Percentiles rank a stretch among this genome's conserved stretches.
Evolutionary conservation across 306 rosid genomes (phyloP).

Genomic region (Cucumis sativus): DNA sequence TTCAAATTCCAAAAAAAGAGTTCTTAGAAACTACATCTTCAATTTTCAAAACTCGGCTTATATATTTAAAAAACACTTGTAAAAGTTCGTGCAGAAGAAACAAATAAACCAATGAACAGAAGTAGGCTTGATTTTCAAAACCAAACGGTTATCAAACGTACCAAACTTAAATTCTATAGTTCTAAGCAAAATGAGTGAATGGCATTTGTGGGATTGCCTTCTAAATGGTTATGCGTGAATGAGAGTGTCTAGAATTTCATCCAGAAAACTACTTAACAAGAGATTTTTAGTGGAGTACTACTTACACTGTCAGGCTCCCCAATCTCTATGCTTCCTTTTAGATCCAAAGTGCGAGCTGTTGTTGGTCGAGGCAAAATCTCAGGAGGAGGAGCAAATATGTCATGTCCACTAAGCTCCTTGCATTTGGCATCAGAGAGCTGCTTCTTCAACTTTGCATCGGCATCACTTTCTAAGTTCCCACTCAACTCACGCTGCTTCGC

Average conservation of each 20-base stretch:
- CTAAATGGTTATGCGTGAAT: not conserved
- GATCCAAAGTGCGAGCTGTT: slow-evolving; percentile 60
- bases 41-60: not conserved
- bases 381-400: slow-evolving; percentile 95
- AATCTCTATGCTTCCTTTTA: slow-evolving; percentile 74
- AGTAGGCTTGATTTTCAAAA: not conserved
- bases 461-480: slow-evolving; percentile 79
- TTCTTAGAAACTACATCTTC: not conserved
- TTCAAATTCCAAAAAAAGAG: not conserved
- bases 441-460: slow-evolving; percentile 56
- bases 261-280: not conserved
- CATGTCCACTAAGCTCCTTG: slow-evolving; percentile 88
- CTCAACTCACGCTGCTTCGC: slow-evolving; percentile 98
- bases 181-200: not conserved
- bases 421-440: slow-evolving; percentile 89
- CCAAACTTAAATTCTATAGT: not conserved
- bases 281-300: slow-evolving; percentile 18
- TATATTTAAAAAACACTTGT: not conserved
- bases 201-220: not conserved
- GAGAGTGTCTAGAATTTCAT: not conserved
- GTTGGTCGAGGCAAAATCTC: slow-evolving; percentile 77
- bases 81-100: not conserved
- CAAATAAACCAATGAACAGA: not conserved
- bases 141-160: not conserved
- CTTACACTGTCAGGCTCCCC: slow-evolving; percentile 56